phyloP scores from a whole-genome alignment of 2,329 filamentous ascomycete species.

The Hymenoscyphus repandus region DNA sequence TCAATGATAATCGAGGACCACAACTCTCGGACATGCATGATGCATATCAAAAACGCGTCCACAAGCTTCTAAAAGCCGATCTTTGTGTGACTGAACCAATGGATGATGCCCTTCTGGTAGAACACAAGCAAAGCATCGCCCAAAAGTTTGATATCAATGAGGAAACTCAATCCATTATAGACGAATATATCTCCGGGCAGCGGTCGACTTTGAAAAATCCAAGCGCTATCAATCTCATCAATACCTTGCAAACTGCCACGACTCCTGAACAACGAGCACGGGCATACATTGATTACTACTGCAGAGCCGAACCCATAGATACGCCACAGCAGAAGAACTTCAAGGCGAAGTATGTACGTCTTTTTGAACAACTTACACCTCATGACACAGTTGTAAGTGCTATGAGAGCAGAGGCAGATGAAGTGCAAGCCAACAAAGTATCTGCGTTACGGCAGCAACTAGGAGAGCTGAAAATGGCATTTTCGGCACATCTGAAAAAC shows the following conservation, averaged over 20 bases:
- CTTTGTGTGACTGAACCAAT: conserved; percentile 13
- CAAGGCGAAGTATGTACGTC: conserved; percentile 27
- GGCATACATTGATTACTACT: conserved; percentile 27
- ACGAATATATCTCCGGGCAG: conserved; percentile 12
- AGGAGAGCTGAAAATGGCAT: conserved; percentile 26
- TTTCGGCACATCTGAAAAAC: conserved; percentile 26
- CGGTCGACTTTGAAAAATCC: conserved; percentile 4
- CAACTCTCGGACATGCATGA: conserved; percentile 22
- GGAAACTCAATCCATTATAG: conserved; percentile 14
- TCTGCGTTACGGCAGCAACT: conserved; percentile 16
- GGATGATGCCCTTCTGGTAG: conserved; percentile 9
- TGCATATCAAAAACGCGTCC: conserved; percentile 17
- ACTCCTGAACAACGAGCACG: conserved; percentile 21
- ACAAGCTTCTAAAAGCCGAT: conserved; percentile 22
- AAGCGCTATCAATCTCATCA: conserved; percentile 12
- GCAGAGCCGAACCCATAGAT: conserved; percentile 16
- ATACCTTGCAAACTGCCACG: conserved; percentile 16
- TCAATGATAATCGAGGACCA: conserved; percentile 16
- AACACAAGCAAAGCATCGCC: conserved; percentile 7
- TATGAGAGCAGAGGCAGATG: conserved; percentile 25
- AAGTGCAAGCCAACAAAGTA: conserved; percentile 15
- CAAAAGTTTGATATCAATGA: conserved; percentile 13
- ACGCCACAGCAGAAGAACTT: conserved; percentile 22
- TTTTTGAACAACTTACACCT: conserved; percentile 22
- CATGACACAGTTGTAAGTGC: conserved; percentile 24